Evolutionary conservation across 1,139 yeast species (phyloP), one percentile per base, ranked within the genome.

Genomic region (Blastobotrys illinoisensis): DNA sequence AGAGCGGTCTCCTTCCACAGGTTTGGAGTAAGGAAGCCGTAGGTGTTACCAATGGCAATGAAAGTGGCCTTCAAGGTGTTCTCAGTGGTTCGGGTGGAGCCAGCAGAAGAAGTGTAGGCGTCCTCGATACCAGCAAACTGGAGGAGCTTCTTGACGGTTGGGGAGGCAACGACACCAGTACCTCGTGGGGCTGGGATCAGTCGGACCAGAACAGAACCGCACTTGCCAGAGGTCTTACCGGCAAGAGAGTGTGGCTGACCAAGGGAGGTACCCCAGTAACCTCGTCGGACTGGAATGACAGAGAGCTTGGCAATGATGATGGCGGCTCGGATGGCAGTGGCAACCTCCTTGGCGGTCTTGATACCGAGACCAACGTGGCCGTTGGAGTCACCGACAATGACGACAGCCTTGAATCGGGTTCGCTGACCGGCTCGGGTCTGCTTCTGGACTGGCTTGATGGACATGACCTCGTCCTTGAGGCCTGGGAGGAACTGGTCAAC

Each of bases 361-460:
- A 95, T 91, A 84, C 99, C 99, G 77, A 93, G 88, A 88, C 99
- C 99, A 81, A 93, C 97, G 85, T 95, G 99, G 79, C 99, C 99
- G 89, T 90, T 89, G 73, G 91, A 81, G 83, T 95, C 99, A 85
- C 99, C 99, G 77, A 93, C 90, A 75, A 93, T 91, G 76, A 95
- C 98, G 75, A 93, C 96, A 78, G 98, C 99, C 95, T 95, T 95
- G 88, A 93, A 91, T 85, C 99, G 90, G 81, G 99, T 93, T 86
- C 99, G 93, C 86, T 93, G 99, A 90, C 99, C 99, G 73, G 99
- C 99, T 82, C 97, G 86, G 85, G 99, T 93, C 83, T 93, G 99
- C 86, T 93, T 93, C 83, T 93, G 99, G 71, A 93, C 99, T 69
- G 99, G 96, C 85, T 95, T 87, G 82, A 93, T 93, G 89, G 90